Evolutionary conservation across 2,329 filamentous ascomycete genomes (phyloP), one percentile per base, ranked within the genome.

Genomic region (Penicillium sp.): DNA sequence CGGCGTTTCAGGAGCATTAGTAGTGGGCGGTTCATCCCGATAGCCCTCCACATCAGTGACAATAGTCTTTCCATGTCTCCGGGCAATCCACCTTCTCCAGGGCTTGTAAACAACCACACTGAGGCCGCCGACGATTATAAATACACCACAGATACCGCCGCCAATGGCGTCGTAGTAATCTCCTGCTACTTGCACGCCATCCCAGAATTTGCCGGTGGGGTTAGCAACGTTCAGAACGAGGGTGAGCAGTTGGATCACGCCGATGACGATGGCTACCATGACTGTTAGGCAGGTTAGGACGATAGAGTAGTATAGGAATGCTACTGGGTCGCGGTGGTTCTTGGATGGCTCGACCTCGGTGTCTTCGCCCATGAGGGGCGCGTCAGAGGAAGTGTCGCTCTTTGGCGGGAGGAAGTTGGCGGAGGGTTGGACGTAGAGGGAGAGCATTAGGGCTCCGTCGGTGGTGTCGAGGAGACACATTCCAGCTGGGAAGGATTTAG

Each of bases 401-500:
- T 66, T 64, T 3, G 58, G 44, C 0, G 66, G 61, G 10, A 71
- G 64, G 55, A 70, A 71, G 53, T 72, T 69, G 13, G 63, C 57
- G 17, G 70, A 68, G 2, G 72, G 72, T 50, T 73, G 72, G 31
- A 90, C 89, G 69, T 98, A 97, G 1, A 97, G 75, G 0, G 85
- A 84, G 81, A 95, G 90, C 90, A 97, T 97, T 19, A 96, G 76
- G 1, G 91, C 91, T 22, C 91, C 91, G 61, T 97, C 93, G 0
- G 84, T 85, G 0, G 90, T 96, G 69, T 97, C 93, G 6, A 97
- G 75, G 21, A 97, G 77, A 67, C 90, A 96, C 93, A 98, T 97
- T 51, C 88, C 91, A 1, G 86, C 88, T 84, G 13, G 2, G 3
- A 8, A 43, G 3, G 17, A n/a, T n/a, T 46, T 43, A 48, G 24